phyloP scores from a whole-genome alignment of 179 eudicot genomes.

The Kewa caespitosa region DNA sequence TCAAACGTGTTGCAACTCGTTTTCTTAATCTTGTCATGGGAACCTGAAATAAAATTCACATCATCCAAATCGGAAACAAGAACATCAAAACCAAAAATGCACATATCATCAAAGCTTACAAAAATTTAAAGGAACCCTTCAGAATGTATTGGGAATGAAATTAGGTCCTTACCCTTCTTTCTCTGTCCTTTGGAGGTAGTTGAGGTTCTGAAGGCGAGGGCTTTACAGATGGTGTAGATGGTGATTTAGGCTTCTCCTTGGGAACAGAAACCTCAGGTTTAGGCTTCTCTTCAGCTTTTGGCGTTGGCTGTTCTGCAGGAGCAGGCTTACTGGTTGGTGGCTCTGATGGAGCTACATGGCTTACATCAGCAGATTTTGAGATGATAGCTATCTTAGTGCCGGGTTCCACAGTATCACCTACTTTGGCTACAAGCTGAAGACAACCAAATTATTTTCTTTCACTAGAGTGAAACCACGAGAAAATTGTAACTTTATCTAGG shows the following conservation, averaged over 20 bases:
- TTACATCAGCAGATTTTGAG: slow-evolving; percentile 63
- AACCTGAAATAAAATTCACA: slow-evolving; percentile 47
- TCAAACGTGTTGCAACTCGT: slow-evolving; percentile 88
- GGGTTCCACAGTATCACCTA: slow-evolving; percentile 96
- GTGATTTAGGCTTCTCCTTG: slow-evolving; percentile 47
- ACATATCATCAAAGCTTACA: slow-evolving; percentile 6
- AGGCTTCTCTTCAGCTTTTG: slow-evolving; percentile 33
- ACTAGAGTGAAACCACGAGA: not conserved
- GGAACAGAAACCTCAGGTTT: slow-evolving; percentile 30
- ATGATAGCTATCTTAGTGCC: slow-evolving; percentile 85
- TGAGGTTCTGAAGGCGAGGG: slow-evolving; percentile 78
- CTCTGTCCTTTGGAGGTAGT: slow-evolving; percentile 96
- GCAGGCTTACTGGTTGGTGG: slow-evolving; percentile 53
- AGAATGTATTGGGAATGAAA: not conserved
- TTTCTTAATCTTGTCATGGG: slow-evolving; percentile 98
- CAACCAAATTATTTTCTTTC: slow-evolving; percentile 4
- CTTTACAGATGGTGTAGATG: slow-evolving; percentile 55
- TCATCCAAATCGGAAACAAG: not conserved
- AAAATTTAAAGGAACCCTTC: not conserved
- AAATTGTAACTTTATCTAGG: not conserved
- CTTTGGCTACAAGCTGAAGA: slow-evolving; percentile 73
- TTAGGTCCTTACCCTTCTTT: slow-evolving; percentile 68
- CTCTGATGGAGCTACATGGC: slow-evolving; percentile 91
- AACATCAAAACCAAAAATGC: slow-evolving; percentile 3
- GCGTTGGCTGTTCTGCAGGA: slow-evolving; percentile 48